Conservation (phyloP, 805 yeast species). For the Metschnikowia amazonensis region DNA sequence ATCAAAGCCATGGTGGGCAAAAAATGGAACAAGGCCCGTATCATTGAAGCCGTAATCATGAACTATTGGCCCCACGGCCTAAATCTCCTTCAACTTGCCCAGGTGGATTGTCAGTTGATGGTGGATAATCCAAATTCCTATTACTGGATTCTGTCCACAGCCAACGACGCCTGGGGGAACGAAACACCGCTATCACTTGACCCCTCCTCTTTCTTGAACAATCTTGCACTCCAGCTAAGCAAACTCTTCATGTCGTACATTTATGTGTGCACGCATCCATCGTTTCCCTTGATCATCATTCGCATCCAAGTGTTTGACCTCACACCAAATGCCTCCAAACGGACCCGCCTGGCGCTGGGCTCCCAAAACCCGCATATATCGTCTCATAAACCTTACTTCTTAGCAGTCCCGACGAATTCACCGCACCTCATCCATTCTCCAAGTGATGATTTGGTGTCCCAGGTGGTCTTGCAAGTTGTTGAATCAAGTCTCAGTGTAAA, state of each 20-base stretch:
- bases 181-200: slow-evolving; percentile 39
- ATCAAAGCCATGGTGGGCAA: slow-evolving; percentile 11
- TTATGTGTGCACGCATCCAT: slow-evolving; percentile 63
- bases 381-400: slow-evolving; percentile 58
- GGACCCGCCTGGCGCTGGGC: neutral
- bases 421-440: slow-evolving; percentile 61
- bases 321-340: slow-evolving; percentile 12
- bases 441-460: slow-evolving; percentile 39
- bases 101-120: slow-evolving; percentile 61
- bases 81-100: slow-evolving; percentile 64
- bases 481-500: slow-evolving; percentile 49
- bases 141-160: slow-evolving; percentile 48
- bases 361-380: slow-evolving; percentile 38
- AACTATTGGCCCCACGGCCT: slow-evolving; percentile 56
- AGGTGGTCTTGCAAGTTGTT: slow-evolving; percentile 57
- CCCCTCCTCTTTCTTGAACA: slow-evolving; percentile 49
- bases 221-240: slow-evolving; percentile 46
- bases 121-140: slow-evolving; percentile 53
- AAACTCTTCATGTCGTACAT: slow-evolving; percentile 58
- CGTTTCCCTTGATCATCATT: slow-evolving; percentile 54
- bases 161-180: slow-evolving; percentile 30
- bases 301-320: slow-evolving; percentile 68
- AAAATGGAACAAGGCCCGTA: slow-evolving; percentile 26
- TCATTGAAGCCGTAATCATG: slow-evolving; percentile 44
- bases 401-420: slow-evolving; percentile 65